A percentile compares a stretch with the other conserved stretches of the same genome.
Conservation (phyloP, 2,329 filamentous ascomycete genomes). For the Colletotrichum karsti region DNA sequence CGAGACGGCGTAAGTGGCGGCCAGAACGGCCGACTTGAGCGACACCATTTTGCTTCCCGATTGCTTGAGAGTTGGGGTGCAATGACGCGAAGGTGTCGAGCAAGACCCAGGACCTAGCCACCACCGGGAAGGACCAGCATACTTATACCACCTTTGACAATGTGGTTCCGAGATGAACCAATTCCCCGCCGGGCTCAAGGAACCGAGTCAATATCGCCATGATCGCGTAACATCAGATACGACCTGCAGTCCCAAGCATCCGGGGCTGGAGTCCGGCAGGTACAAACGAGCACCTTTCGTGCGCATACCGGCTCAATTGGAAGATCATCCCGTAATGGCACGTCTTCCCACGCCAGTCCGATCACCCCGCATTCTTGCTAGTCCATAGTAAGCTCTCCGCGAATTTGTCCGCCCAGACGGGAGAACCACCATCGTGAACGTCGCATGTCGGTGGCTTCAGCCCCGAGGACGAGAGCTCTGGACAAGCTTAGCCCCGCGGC, state of each 20-base stretch:
- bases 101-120: rapidly evolving
- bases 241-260: not conserved
- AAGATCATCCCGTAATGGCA: not conserved
- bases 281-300: not conserved
- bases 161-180: not conserved
- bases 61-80: not conserved
- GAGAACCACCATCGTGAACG: not conserved
- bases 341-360: not conserved
- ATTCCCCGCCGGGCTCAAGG: not conserved
- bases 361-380: not conserved
- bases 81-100: slow-evolving; percentile 16
- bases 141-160: not conserved
- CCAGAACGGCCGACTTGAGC: slow-evolving; percentile 31
- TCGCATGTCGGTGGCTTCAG: slow-evolving; percentile 27
- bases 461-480: slow-evolving; percentile 1
- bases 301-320: not conserved
- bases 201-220: not conserved
- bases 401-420: slow-evolving; percentile 8
- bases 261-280: not conserved
- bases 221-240: not conserved
- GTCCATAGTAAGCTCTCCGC: not conserved
- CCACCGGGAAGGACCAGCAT: not conserved
- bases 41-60: slow-evolving; percentile 26
- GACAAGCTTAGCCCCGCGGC: not conserved
- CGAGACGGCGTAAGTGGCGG: slow-evolving; percentile 31